Conservation (phyloP, 139 green algal species). For the Picochlorum sp. region DNA sequence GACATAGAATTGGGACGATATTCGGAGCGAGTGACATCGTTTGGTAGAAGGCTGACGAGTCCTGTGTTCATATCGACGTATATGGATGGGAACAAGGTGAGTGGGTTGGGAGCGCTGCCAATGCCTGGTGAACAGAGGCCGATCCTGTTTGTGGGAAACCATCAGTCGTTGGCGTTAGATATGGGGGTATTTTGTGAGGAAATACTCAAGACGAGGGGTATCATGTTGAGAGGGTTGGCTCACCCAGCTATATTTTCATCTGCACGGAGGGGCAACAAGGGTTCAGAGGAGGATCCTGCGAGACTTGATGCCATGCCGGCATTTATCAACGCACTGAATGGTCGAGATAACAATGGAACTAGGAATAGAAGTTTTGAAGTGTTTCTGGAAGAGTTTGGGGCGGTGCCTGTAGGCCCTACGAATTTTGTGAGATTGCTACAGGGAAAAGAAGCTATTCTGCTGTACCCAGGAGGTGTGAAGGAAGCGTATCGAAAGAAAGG, state of each 20-base stretch:
- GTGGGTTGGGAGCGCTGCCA: conserved; percentile 38
- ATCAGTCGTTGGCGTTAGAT: conserved; percentile 80
- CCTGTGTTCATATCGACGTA: conserved; percentile 76
- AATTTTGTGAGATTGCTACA: conserved; percentile 74
- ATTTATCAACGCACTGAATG: conserved; percentile 7
- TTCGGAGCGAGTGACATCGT: conserved; percentile 15
- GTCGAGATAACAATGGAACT: not conserved
- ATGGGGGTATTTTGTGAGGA: conserved; percentile 64
- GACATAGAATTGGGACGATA: conserved; percentile 33
- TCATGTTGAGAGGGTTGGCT: conserved; percentile 70
- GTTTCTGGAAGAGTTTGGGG: conserved; percentile 80
- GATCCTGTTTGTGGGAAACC: conserved; percentile 89
- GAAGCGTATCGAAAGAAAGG: conserved; percentile 68
- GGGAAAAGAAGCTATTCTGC: conserved; percentile 65
- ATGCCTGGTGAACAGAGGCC: conserved; percentile 32
- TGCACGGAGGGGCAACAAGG: not conserved
- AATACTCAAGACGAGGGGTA: conserved; percentile 51
- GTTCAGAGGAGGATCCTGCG: not conserved
- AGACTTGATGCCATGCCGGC: conserved; percentile 12
- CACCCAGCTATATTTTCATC: conserved; percentile 52
- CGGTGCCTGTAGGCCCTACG: conserved; percentile 68
- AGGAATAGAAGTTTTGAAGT: conserved; percentile 24
- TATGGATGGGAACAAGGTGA: conserved; percentile 33
- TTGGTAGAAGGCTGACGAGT: conserved; percentile 40
- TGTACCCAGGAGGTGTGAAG: conserved; percentile 80